phyloP scores from a whole-genome alignment of 2,329 filamentous ascomycete species.

The Incumbomyces lentus region DNA sequence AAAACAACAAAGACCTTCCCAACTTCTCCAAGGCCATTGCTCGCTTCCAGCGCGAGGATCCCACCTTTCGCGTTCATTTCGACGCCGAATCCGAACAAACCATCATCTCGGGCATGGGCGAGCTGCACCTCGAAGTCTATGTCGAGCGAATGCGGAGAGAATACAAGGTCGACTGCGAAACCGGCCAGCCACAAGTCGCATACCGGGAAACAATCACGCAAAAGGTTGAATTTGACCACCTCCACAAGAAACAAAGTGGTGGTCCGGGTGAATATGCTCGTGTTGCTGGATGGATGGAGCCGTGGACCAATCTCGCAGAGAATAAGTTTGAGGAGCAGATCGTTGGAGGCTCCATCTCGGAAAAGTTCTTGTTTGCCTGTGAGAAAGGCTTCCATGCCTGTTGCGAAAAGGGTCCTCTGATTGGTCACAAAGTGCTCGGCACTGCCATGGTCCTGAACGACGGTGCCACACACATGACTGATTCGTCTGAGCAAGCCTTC shows the following conservation, averaged over 20 bases:
- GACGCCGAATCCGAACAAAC: conserved; percentile 90
- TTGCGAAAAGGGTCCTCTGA: conserved; percentile 76
- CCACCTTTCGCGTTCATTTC: conserved; percentile 90
- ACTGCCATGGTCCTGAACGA: conserved; percentile 88
- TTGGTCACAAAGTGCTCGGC: conserved; percentile 88
- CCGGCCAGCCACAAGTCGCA: conserved; percentile 92
- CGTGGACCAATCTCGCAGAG: conserved; percentile 58
- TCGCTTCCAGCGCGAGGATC: conserved; percentile 95
- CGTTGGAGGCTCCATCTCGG: conserved; percentile 78
- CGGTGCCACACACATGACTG: conserved; percentile 92
- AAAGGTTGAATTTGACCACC: conserved; percentile 76
- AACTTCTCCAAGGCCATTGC: conserved; percentile 99
- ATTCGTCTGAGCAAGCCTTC: conserved; percentile 95
- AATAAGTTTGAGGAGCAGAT: conserved; percentile 84
- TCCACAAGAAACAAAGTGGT: conserved; percentile 89
- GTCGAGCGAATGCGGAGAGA: conserved; percentile 93
- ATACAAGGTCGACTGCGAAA: conserved; percentile 90
- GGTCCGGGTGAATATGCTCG: conserved; percentile 92
- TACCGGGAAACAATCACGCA: conserved; percentile 89
- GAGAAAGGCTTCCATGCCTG: conserved; percentile 84
- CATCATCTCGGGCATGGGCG: conserved; percentile 97
- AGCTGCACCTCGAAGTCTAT: conserved; percentile 93
- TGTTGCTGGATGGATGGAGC: conserved; percentile 85
- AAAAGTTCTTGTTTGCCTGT: conserved; percentile 92
- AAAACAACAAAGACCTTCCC: conserved; percentile 78